Evolutionary conservation across 1,284 basidiomycete species (phyloP).

Genomic region (Trametes versicolor): DNA sequence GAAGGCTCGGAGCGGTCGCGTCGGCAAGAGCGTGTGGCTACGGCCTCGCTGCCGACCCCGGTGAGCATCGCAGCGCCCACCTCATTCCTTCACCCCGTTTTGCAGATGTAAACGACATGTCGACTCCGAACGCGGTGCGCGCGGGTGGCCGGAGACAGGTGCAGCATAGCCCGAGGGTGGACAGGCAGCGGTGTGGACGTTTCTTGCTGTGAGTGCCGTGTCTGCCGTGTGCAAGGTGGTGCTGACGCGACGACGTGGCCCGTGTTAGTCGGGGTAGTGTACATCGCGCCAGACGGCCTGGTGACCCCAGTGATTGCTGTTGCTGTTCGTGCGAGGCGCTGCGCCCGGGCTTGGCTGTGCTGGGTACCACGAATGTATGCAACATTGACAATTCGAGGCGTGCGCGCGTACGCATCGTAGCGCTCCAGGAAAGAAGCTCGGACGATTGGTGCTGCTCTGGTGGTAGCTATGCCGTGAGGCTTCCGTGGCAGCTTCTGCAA

Average conservation of each 20-base stretch:
- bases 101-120: not conserved
- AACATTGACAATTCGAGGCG: not conserved
- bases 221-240: not conserved
- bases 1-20: not conserved
- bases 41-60: not conserved
- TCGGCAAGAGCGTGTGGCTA: not conserved
- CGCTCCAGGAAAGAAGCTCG: not conserved
- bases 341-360: not conserved
- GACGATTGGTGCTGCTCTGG: not conserved
- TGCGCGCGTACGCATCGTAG: not conserved
- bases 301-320: not conserved
- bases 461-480: not conserved
- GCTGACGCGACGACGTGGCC: not conserved
- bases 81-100: not conserved
- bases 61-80: constrained; percentile 2
- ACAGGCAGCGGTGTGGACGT: not conserved
- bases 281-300: not conserved
- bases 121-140: not conserved
- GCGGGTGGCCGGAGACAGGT: not conserved
- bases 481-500: not conserved
- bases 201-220: not conserved
- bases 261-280: not conserved
- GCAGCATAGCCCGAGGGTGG: not conserved
- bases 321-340: not conserved
- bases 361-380: not conserved